Evolutionary conservation across 2,329 filamentous ascomycete genomes (phyloP), one percentile per base, ranked within the genome.

Genomic region (Sphaerulina populicola): DNA sequence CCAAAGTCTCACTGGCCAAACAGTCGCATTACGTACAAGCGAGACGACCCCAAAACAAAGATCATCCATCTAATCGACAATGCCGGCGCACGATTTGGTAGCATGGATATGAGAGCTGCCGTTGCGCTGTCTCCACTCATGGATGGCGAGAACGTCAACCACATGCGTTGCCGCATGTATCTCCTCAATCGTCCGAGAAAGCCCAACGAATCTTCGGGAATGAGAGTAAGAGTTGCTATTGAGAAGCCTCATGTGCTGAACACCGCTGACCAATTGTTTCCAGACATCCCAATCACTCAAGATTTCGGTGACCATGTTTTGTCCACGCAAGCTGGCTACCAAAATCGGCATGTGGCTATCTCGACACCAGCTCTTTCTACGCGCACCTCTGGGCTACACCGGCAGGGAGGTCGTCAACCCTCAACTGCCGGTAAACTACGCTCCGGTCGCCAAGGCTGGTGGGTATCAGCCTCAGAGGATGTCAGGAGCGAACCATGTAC

Each of bases 241-340:
- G 5, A 27, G 23, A 27, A 27, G 23, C 5, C 23, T 27, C 23
- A 4, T 27, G 23, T 5, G 23, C 5, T 27, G 23, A 27, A 3
- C 4, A 27, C 6, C 23, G 23, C 23, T 27, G 23, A 27, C 23
- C 23, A 27, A 27, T 27, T 27, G 4, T 27, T 27, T 27, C 5
- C 23, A 27, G 23, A 79, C 78, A 2, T 88, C 86, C 1, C 72
- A 74, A 15, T 69, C 74, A 2, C 82, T 85, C 54, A 74, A 74
- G 10, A 74, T 91, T 23, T 81, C 86, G 18, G 72, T 95, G 23
- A 87, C 88, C 60, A 65, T 97, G 6, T 96, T 93, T 62, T 88
- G 88, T 0, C 83, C 86, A 6, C 75, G 82, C 35, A 83, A 80
- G 51, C 77, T 79, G 54, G 82, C 79, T 2, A 73, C 74, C 9